Base-by-base conservation (phyloP, 2,329 filamentous ascomycete genomes). In the Fusarium coffeatum region DNA sequence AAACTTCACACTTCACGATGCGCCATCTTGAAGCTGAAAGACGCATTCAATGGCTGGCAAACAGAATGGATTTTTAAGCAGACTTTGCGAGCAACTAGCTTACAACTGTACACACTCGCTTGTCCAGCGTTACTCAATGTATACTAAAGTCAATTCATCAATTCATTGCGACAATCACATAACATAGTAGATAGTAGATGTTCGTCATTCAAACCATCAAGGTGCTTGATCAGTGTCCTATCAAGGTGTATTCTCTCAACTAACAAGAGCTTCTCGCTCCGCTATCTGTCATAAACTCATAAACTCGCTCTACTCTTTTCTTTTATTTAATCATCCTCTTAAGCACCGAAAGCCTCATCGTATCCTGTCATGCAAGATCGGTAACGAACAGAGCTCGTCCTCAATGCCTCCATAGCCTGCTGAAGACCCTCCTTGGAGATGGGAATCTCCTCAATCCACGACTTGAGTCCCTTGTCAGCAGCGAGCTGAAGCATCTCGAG, bases 291-390 rank as follows among this genome's bases (percentile, higher is more conserved):
- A 56, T 53, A 65, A 65, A 59, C 32, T 40, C 37, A 22, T 41
- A 49, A 54, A 40, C 13, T 22, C 48, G 48, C 50, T 58, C 60
- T 65, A 51, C 51, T 47, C 41, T 6, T n/a, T 34, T 47, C 30
- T 53, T 62, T 66, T 53, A 46, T 28, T 50, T 27, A 23, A 2
- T 8, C n/a, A 34, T 37, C 9, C 20, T 5, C 53, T 69, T 73
- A 86, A 27, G 82, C 78, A 37, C 88, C 89, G 76, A 93, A 93
- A 5, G 82, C 87, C 78, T 92, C 87, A 73, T 91, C 90, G 74
- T 88, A 93, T 71, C 87, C 85, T 50, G 89, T 89, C 81, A 95
- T 84, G 68, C 91, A 93, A 78, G 93, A 93, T 70, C 93, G 87
- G 79, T 94, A 96, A 68, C 86, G 86, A 58, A 94, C 89, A 74